Percentiles rank a stretch among this genome's conserved stretches.
phyloP scores from a whole-genome alignment of 1,284 basidiomycete species.

The Athelia psychrophila region DNA sequence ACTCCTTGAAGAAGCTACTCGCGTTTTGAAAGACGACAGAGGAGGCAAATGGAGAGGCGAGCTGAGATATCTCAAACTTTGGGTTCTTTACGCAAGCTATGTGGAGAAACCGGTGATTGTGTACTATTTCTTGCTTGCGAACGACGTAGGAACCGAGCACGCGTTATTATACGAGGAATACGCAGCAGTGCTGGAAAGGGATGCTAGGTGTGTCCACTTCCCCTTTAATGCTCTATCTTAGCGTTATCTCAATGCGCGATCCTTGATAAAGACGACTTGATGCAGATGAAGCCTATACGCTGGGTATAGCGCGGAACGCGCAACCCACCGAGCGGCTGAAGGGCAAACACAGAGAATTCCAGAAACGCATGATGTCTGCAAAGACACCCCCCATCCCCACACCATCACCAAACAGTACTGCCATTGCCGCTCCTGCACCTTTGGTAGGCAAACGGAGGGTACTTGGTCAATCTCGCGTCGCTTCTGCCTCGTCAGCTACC shows the following conservation, averaged over 20 bases:
- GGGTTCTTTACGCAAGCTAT: constrained; percentile 87
- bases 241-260: background rate
- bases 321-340: constrained; percentile 76
- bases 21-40: constrained; percentile 60
- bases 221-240: constrained; percentile 5
- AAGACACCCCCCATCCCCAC: constrained; percentile 30
- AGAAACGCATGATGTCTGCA: constrained; percentile 72
- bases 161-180: constrained; percentile 91
- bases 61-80: constrained; percentile 86
- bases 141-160: constrained; percentile 84
- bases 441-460: constrained; percentile 29
- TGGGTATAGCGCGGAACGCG: constrained; percentile 83
- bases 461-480: constrained; percentile 20
- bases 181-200: constrained; percentile 77
- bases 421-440: constrained; percentile 24
- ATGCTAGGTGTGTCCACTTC: constrained; percentile 33
- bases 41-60: constrained; percentile 69
- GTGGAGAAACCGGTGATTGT: constrained; percentile 75
- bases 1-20: constrained; percentile 79
- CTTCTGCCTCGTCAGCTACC: constrained; percentile 22
- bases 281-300: constrained; percentile 83
- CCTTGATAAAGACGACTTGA: constrained; percentile 63
- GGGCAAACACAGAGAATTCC: constrained; percentile 75
- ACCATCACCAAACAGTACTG: constrained; percentile 2
- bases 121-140: constrained; percentile 83